A percentile compares a stretch with the other conserved stretches of the same genome.
Conservation (phyloP, 1,139 yeast species). For the Geotrichum klebahnii region DNA sequence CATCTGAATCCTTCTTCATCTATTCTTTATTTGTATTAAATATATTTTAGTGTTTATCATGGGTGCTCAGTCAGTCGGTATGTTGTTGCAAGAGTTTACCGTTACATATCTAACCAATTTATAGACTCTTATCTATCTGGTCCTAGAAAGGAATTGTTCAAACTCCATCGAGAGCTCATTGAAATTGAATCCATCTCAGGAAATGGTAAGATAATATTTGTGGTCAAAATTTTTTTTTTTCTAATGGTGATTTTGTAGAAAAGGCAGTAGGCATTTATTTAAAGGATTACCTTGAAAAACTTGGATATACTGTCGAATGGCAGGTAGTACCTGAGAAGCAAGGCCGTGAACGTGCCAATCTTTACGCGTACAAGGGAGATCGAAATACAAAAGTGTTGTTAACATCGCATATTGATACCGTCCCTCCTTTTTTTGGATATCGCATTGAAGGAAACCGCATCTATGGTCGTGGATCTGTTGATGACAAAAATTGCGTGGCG, state of each 20-base stretch:
- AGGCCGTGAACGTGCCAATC: conserved; percentile 43
- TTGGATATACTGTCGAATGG: conserved; percentile 52
- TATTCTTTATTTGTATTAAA: neutral
- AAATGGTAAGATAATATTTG: conserved; percentile 24
- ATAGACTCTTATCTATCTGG: conserved; percentile 19
- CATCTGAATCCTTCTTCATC: neutral
- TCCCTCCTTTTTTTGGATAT: conserved; percentile 75
- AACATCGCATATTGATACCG: conserved; percentile 79
- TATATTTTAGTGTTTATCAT: neutral
- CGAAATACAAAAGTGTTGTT: conserved; percentile 54
- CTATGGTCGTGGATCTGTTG: conserved; percentile 65
- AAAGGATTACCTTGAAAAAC: conserved; percentile 39
- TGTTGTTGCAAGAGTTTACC: no score
- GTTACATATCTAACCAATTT: no score
- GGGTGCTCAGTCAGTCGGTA: neutral
- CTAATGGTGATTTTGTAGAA: no score
- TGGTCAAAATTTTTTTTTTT: no score
- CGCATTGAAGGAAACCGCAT: conserved; percentile 55
- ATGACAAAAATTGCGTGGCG: conserved; percentile 58
- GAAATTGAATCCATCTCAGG: conserved; percentile 42
- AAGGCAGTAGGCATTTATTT: conserved; percentile 39
- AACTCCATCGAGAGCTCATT: conserved; percentile 42
- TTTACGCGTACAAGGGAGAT: conserved; percentile 55
- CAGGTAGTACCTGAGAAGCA: conserved; percentile 40
- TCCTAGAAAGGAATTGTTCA: conserved; percentile 24